Evolutionary conservation across 768 basidiomycete species (phyloP).

Genomic region (Strobilomyces echinocephalus): DNA sequence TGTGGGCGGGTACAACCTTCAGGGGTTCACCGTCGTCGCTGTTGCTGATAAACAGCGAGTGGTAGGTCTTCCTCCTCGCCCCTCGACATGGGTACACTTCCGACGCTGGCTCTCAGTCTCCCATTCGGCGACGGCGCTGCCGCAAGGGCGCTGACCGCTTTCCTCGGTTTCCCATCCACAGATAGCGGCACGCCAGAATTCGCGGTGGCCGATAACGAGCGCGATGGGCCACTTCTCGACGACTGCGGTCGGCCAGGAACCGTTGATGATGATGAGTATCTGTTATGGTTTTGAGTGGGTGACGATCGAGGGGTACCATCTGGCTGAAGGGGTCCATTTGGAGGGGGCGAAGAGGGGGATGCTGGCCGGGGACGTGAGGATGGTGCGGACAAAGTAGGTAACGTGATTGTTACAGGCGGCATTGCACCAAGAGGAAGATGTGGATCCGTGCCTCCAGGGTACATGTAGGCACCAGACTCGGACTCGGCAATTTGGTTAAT

Average conservation of each 20-base stretch:
- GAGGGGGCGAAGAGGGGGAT: constrained; percentile 34
- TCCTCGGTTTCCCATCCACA: constrained; percentile 52
- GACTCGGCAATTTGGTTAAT: constrained; percentile 27
- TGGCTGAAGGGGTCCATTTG: constrained; percentile 14
- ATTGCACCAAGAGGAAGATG: constrained; percentile 60
- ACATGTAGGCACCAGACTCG: constrained; percentile 25
- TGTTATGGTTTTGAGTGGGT: constrained; percentile 38
- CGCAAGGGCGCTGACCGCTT: constrained; percentile 64
- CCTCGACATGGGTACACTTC: constrained; percentile 30
- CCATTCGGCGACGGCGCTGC: constrained; percentile 34
- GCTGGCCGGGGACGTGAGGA: constrained; percentile 20
- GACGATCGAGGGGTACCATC: constrained; percentile 46
- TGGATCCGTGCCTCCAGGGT: constrained; percentile 29
- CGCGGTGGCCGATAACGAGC: constrained; percentile 70
- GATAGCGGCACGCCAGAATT: constrained; percentile 34
- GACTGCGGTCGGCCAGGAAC: constrained; percentile 20
- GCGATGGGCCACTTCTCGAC: constrained; percentile 42
- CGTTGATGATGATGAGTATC: constrained; percentile 33
- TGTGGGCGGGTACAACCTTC: constrained; percentile 8
- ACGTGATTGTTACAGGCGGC: constrained; percentile 31
- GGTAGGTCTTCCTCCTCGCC: constrained; percentile 77
- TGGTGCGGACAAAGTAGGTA: constrained; percentile 21
- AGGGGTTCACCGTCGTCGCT: constrained; percentile 45
- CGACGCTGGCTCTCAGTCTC: constrained; percentile 38
- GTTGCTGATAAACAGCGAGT: constrained; percentile 75